These are phyloP conservation scores for Salix purpurea DNA, from an alignment of 345 rosid genomes.

Conservation along the genomic window DNA sequence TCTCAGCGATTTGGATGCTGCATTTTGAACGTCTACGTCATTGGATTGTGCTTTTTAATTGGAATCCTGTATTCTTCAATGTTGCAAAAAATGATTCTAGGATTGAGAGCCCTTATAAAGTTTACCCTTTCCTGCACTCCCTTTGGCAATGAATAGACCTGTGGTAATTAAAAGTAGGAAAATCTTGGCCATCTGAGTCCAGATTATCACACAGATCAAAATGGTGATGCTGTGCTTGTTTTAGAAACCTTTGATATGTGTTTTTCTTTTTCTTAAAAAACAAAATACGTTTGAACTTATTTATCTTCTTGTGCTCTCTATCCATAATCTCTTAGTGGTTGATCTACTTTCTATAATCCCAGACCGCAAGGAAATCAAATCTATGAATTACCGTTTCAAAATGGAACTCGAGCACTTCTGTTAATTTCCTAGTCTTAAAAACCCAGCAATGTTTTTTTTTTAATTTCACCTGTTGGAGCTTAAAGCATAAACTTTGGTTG, in stretches of 20 bases:
- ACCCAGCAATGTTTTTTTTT: background rate
- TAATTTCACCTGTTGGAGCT: background rate
- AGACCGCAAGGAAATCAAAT: background rate
- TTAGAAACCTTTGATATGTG: background rate
- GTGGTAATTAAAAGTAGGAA: background rate
- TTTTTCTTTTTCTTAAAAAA: background rate
- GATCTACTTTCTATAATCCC: background rate
- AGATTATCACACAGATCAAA: background rate
- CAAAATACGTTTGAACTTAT: background rate
- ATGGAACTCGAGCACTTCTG: background rate
- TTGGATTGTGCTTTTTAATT: background rate
- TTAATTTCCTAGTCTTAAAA: background rate
- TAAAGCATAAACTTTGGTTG: constrained; percentile 1
- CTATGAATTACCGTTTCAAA: background rate
- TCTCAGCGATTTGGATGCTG: background rate
- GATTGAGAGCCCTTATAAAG: background rate
- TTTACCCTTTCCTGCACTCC: background rate
- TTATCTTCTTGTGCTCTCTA: background rate
- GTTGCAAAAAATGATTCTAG: background rate
- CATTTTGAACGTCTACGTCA: background rate
- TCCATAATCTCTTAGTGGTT: background rate
- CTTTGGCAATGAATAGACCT: background rate
- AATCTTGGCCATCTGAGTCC: background rate
- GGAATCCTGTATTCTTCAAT: background rate
- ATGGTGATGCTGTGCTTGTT: background rate